phyloP scores from a whole-genome alignment of 75 land plant species.

The Gnetum montanum region DNA sequence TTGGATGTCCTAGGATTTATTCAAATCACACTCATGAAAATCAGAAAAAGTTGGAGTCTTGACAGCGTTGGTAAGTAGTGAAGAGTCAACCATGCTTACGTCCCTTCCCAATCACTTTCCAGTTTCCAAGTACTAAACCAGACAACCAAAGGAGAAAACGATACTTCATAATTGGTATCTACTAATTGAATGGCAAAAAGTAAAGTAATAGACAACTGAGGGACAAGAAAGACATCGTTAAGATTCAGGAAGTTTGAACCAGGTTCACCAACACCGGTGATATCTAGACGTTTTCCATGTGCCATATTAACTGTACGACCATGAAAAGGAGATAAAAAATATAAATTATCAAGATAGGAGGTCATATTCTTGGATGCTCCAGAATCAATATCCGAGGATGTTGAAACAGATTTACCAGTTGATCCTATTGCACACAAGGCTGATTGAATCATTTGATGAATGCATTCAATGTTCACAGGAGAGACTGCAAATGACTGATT shows the following conservation, averaged over 20 bases:
- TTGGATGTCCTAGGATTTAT: not conserved
- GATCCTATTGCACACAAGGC: not conserved
- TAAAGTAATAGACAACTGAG: not conserved
- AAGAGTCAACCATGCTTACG: not conserved
- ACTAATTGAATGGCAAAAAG: not conserved
- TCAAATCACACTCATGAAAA: not conserved
- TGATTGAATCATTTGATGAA: not conserved
- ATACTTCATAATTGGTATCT: not conserved
- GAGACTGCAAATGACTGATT: not conserved
- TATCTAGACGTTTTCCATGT: not conserved
- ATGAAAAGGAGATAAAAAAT: not conserved
- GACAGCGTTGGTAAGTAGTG: not conserved
- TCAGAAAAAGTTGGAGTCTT: not conserved
- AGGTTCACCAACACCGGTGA: not conserved
- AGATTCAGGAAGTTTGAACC: not conserved
- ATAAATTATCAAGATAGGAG: not conserved
- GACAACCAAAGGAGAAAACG: not conserved
- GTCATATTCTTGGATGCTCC: not conserved
- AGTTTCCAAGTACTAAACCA: not conserved
- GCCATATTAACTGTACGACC: not conserved
- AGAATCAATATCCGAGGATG: not conserved
- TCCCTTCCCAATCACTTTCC: not conserved
- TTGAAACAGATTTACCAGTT: not conserved
- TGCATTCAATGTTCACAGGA: not conserved
- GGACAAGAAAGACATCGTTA: not conserved